Evolutionary conservation across 805 yeast genomes (phyloP), one percentile per base, ranked within the genome.

Genomic region (Wickerhamiella cacticola): DNA sequence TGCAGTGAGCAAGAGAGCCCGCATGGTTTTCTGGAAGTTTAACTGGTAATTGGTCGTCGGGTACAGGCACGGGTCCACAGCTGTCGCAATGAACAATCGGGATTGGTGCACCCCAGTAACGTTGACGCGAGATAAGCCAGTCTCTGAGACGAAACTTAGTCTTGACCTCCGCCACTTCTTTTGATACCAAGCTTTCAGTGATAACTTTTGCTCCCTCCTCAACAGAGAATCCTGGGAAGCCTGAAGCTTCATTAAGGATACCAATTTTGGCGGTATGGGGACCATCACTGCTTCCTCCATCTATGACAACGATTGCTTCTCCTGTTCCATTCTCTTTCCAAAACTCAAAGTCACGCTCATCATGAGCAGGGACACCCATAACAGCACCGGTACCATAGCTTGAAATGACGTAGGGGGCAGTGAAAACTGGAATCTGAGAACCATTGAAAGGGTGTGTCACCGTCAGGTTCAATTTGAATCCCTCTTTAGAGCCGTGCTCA

Each of bases 21-120:
- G 78, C 78, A 12, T 49, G 47, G 33, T 59, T 57, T 10, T 72
- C 71, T 0, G 97, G 97, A 29, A 92, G 72, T 31, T 69, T 40
- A 0, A 92, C 95, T 0, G 98, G 98, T 15, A 92, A 69, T 23
- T 88, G 80, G 1, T 75, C 67, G 35, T 83, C 94, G 0, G 96
- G 96, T 16, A 92, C 97, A 0, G 97, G 83, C 1, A 89, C 96
- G 0, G 80, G 66, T 1, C 98, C 98, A 70, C 98, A 92, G 2
- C 63, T 53, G 5, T 71, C 73, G 67, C 98, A 92, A 59, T 92
- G 92, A 23, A 92, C 72, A 16, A 92, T 86, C 4, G 98, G 98
- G 48, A 92, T 92, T 2, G 98, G 98, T 0, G 96, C 92, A 22
- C 98, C 98, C 98, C 98, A 92, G 63, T 82, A 89, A 51, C 98